Conservation (phyloP, 1,284 basidiomycete species). For the Sporisorium exsertum region DNA sequence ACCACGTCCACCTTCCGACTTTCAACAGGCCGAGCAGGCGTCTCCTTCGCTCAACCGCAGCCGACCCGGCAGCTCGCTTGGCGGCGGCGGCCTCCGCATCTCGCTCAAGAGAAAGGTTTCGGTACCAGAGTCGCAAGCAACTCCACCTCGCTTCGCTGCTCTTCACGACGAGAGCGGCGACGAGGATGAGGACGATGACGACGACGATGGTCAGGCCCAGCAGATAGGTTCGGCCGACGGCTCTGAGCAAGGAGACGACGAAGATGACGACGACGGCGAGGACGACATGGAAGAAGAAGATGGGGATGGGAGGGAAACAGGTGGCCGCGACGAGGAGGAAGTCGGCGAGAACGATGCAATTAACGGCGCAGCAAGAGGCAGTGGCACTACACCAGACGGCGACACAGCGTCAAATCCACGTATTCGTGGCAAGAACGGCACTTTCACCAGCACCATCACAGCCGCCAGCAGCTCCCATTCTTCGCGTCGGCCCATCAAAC, state of each 20-base stretch:
- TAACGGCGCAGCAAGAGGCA: background rate
- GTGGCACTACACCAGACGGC: background rate
- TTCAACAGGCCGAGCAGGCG: constrained; percentile 19
- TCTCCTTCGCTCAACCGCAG: constrained; percentile 35
- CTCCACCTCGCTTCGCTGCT: constrained; percentile 22
- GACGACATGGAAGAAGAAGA: constrained; percentile 11
- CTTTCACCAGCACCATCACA: constrained; percentile 19
- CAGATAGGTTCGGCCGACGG: constrained; percentile 10
- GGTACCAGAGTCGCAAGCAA: constrained; percentile 15
- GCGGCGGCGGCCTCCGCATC: constrained; percentile 25
- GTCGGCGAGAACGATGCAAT: background rate
- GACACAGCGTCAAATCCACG: constrained; percentile 17
- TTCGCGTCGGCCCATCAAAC: constrained; percentile 48
- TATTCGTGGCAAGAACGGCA: constrained; percentile 25
- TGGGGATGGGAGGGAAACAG: constrained; percentile 8
- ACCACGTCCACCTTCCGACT: constrained; percentile 21
- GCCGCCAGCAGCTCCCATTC: constrained; percentile 10
- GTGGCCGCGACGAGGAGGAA: background rate
- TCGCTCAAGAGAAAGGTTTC: constrained; percentile 45
- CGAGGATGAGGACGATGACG: constrained; percentile 15
- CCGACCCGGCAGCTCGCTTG: constrained; percentile 1
- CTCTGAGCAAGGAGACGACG: constrained; percentile 6
- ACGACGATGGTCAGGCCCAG: constrained; percentile 9
- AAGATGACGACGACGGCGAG: constrained; percentile 10
- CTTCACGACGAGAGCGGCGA: constrained; percentile 10